Base-by-base conservation (phyloP, 768 basidiomycete genomes). In the Phanerodontia chrysosporium region DNA sequence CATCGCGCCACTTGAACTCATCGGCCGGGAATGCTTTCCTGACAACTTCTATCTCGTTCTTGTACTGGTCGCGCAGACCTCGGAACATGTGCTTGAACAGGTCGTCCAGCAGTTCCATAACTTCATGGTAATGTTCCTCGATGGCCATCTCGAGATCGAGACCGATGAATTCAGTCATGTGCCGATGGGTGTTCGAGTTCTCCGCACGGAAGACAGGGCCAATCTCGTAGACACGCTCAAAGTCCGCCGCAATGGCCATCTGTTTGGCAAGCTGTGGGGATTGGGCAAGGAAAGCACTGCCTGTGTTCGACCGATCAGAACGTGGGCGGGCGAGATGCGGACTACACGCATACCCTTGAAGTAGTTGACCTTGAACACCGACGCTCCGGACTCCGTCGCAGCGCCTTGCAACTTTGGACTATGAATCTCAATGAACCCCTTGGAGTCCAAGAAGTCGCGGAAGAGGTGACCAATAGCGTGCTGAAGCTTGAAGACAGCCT, bases 131-230 rank as follows among this genome's bases (percentile, higher is more conserved):
- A 72, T 98, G 95, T 72, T 98, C 95, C 72, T 98, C 95, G 65
- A 99, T 94, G 3, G 87, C 81, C 97, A 99, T 98, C 74, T 99
- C 97, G 64, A 99, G 82, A 90, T 99, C 97, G 65, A 99, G 88
- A 28, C 97, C 97, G 64, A 94, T 90, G 74, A 98, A 99, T 73
- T 99, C 97, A 21, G 97, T 98, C 76, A 99, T 80, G 78, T 99
- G 97, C 52, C 97, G 90, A 71, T 98, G 93, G 2, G 97, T 98
- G 74, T 95, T 93, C 49, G 96, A 89, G 73, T 98, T 86, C 74
- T 98, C 97, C 16, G 97, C 97, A 62, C 97, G 92, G 80, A 98
- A 98, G 57, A 98, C 96, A 57, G 89, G 85, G 0, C 87, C 97
- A 61, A 99, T 94, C 75, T 99, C 97, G 75, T 95, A 99, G 8